phyloP scores from a whole-genome alignment of 2,329 filamentous ascomycete species.

The Diaporthe humulicola region DNA sequence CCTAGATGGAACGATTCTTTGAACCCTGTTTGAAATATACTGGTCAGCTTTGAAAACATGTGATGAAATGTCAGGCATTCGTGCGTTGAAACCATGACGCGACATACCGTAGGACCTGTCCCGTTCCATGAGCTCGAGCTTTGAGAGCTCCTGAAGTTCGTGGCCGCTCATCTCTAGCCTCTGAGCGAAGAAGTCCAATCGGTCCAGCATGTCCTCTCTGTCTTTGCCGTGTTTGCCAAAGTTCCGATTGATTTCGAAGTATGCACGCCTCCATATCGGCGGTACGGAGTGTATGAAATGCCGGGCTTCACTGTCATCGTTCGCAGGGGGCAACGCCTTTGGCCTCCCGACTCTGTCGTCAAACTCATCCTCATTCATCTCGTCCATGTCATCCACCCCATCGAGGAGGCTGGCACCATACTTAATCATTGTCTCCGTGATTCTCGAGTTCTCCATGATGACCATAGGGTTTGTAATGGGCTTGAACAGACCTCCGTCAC shows the following conservation, averaged over 20 bases:
- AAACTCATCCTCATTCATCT: neutral
- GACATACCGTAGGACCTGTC: constrained; percentile 14
- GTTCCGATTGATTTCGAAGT: constrained; percentile 28
- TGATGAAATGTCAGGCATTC: neutral
- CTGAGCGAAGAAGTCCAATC: constrained; percentile 23
- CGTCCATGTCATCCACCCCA: neutral
- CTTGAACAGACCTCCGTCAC: constrained; percentile 45
- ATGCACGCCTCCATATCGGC: constrained; percentile 39
- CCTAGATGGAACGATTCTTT: constrained; percentile 59
- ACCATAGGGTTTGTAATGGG: constrained; percentile 47
- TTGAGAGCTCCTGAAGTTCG: neutral
- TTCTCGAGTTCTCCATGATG: constrained; percentile 41
- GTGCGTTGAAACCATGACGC: neutral
- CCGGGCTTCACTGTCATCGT: constrained; percentile 30
- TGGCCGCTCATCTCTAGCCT: constrained; percentile 12
- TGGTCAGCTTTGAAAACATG: neutral
- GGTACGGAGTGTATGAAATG: constrained; percentile 30
- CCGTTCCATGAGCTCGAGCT: constrained; percentile 18
- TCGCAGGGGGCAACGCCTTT: constrained; percentile 6
- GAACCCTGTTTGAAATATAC: constrained; percentile 46
- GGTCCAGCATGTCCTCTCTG: neutral
- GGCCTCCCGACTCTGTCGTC: neutral
- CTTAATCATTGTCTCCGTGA: constrained; percentile 8
- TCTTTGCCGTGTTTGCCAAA: neutral
- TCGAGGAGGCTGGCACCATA: constrained; percentile 22